Base-by-base conservation (phyloP, 1,284 basidiomycete genomes). In the Cutaneotrichosporon cavernicola region DNA sequence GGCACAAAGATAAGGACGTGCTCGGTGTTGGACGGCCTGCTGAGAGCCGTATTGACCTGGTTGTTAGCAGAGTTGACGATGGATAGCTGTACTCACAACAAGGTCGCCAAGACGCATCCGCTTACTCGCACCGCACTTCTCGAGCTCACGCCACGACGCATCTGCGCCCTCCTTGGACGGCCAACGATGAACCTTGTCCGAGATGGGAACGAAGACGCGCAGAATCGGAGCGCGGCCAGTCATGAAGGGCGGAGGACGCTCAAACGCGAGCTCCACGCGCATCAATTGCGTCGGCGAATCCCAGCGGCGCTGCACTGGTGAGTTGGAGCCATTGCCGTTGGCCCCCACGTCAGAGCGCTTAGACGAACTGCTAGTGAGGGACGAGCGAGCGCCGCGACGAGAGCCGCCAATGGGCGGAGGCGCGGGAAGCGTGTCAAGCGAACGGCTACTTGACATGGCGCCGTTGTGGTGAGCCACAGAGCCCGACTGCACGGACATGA, bases 171-270 rank as follows among this genome's bases (percentile, higher is more conserved):
- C 76, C 5, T 75, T 72, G 3, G 76, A 79, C 4, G 81, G 81
- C 81, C 81, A 82, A 14, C 67, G 62, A 6, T 56, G 65, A 1
- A 81, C 75, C 13, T 62, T 60, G 4, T 73, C 69, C 5, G 75
- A 76, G 7, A 81, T 58, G 1, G 79, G 79, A 1, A 81, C 76
- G 51, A 81, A 81, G 1, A 82, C 77, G 26, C 76, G 67, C 38
- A 82, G 62, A 11, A 80, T 70, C 8, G 81, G 81, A 0, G 74
- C 77, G 11, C 80, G 71, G 18, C 77, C 80, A 0, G 70, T 69
- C 31, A 72, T 73, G 65, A 71, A 80, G 2, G 80, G 80, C 0
- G 75, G 72, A 4, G 79, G 76, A 22, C 71, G 72, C 50, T 81
- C 77, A 57, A 81, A 81, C 5, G 76, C 75, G 18, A 76, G 76